phyloP scores from a whole-genome alignment of 148 eudicot species.

The Simmondsia chinensis region DNA sequence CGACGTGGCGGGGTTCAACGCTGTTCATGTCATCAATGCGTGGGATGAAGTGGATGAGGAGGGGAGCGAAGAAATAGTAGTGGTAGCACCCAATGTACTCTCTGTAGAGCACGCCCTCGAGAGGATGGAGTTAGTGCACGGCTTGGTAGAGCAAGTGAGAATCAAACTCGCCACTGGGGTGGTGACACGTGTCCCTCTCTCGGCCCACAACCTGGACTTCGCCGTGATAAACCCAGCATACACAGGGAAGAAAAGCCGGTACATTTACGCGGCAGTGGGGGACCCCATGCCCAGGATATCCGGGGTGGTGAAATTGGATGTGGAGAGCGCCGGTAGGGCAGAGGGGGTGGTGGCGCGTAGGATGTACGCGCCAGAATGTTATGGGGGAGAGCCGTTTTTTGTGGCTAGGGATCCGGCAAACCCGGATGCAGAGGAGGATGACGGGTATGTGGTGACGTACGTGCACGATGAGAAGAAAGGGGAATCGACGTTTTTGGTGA shows the following conservation, averaged over 20 bases:
- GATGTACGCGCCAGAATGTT: conserved; percentile 34
- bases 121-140: conserved; percentile 31
- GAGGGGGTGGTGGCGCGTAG: conserved; percentile 40
- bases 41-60: conserved; percentile 60
- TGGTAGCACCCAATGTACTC: conserved; percentile 44
- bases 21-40: conserved; percentile 45
- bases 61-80: conserved; percentile 33
- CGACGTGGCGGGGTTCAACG: conserved; percentile 46
- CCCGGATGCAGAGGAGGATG: conserved; percentile 46
- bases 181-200: conserved; percentile 27
- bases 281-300: conserved; percentile 35
- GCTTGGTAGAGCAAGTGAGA: conserved; percentile 28
- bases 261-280: conserved; percentile 40
- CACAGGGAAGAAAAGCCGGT: conserved; percentile 45
- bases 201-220: conserved; percentile 37
- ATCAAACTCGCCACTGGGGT: conserved; percentile 36
- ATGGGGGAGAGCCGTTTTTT: conserved; percentile 65
- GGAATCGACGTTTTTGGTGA: conserved; percentile 52
- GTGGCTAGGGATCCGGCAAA: conserved; percentile 46
- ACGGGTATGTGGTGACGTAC: conserved; percentile 48
- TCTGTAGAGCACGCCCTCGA: conserved; percentile 37
- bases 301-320: conserved; percentile 58
- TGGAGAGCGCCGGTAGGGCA: conserved; percentile 20
- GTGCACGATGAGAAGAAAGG: conserved; percentile 28
- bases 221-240: conserved; percentile 41